A percentile compares a stretch with the other conserved stretches of the same genome.
Conservation (phyloP, 768 basidiomycete genomes). For the Myochromella boudieri region DNA sequence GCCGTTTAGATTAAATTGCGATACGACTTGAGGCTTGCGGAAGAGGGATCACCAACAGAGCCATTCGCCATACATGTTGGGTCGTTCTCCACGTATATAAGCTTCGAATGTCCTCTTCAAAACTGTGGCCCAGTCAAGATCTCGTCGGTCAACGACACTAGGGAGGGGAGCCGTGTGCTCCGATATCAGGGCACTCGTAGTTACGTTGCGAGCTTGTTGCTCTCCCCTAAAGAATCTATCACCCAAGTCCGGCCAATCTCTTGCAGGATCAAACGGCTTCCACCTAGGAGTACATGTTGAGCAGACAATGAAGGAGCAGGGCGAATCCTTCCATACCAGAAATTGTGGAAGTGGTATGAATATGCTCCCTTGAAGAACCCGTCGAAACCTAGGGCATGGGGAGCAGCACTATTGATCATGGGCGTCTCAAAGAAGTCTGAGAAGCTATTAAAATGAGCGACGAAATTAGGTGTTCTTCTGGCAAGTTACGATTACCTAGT, state of each 20-base stretch:
- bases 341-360: constrained; percentile 96
- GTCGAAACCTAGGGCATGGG: constrained; percentile 86
- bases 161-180: constrained; percentile 46
- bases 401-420: constrained; percentile 67
- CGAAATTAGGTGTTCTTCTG: background rate
- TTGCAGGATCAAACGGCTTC: constrained; percentile 88
- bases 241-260: constrained; percentile 97
- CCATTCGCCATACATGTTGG: constrained; percentile 95
- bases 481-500: constrained; percentile 53
- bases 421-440: constrained; percentile 89
- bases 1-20: too few species aligned
- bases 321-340: constrained; percentile 54
- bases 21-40: too few species aligned
- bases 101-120: constrained; percentile 95
- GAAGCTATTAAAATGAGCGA: constrained; percentile 52
- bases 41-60: constrained; percentile 46
- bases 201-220: constrained; percentile 50
- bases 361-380: constrained; percentile 96
- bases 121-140: constrained; percentile 91
- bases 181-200: constrained; percentile 30
- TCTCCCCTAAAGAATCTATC: constrained; percentile 76
- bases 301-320: background rate
- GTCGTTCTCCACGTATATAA: constrained; percentile 86
- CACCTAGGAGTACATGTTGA: constrained; percentile 57
- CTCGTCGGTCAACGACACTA: constrained; percentile 68